A percentile compares a stretch with the other conserved stretches of the same genome.
phyloP scores from a whole-genome alignment of 805 yeast species.

The Ogataea trehalophila region DNA sequence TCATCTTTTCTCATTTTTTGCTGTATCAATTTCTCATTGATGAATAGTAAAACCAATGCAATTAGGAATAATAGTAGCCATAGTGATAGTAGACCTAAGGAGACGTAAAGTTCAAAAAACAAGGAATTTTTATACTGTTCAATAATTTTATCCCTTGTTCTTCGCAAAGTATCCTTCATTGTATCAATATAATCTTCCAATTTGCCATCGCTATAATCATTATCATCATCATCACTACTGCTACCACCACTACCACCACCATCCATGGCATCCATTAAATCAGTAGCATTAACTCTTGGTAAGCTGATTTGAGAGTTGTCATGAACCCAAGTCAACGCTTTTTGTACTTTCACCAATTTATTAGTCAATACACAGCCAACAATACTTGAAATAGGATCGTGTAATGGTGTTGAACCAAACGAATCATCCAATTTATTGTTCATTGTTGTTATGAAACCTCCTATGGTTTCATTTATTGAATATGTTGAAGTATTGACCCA shows the following conservation, averaged over 20 bases:
- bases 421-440: slow-evolving; percentile 51
- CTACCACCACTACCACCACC: slow-evolving; percentile 8
- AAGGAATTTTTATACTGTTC: slow-evolving; percentile 33
- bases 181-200: slow-evolving; percentile 12
- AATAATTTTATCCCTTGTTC: slow-evolving; percentile 27
- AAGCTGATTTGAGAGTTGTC: slow-evolving; percentile 53
- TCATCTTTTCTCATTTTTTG: not conserved
- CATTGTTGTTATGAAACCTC: slow-evolving; percentile 52
- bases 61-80: slow-evolving; percentile 43
- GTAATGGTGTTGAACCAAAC: slow-evolving; percentile 67
- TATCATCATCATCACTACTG: slow-evolving; percentile 6
- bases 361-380: slow-evolving; percentile 77
- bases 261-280: slow-evolving; percentile 2
- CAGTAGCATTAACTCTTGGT: slow-evolving; percentile 40
- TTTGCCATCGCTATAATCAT: slow-evolving; percentile 3
- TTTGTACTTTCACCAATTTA: slow-evolving; percentile 59
- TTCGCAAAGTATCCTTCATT: slow-evolving; percentile 22
- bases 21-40: slow-evolving; percentile 5
- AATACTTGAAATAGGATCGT: slow-evolving; percentile 56
- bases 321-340: slow-evolving; percentile 77
- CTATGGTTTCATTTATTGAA: slow-evolving; percentile 56
- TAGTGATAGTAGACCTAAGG: slow-evolving; percentile 37
- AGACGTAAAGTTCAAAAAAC: slow-evolving; percentile 42
- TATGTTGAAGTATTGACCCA: slow-evolving; percentile 56
- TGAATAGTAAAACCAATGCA: slow-evolving; percentile 12